phyloP scores from a whole-genome alignment of 768 basidiomycete genomes.

The Leccinum variicolor region DNA sequence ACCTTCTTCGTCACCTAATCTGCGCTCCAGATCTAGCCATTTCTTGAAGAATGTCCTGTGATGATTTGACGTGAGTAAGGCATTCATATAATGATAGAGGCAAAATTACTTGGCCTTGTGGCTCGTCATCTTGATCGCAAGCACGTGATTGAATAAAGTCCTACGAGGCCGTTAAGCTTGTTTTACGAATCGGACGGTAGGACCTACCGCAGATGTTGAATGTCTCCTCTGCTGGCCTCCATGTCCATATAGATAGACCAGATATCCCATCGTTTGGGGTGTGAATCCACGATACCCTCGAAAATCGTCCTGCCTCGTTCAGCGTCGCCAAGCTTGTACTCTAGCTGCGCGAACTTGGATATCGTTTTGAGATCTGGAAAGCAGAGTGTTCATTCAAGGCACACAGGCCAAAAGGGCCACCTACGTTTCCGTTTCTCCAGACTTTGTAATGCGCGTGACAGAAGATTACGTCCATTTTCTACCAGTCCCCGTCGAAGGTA shows the following conservation, averaged over 20 bases:
- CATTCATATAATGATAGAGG: not conserved
- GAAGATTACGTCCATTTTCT: conserved; percentile 79
- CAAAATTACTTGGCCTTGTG: conserved; percentile 92
- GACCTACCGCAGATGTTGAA: conserved; percentile 70
- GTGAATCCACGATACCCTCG: conserved; percentile 93
- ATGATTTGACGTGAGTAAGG: conserved; percentile 13
- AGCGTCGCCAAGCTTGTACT: conserved; percentile 91
- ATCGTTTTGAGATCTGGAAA: conserved; percentile 88
- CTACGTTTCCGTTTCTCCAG: conserved; percentile 92
- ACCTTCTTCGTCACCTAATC: conserved; percentile 85
- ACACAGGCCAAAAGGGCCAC: conserved; percentile 27
- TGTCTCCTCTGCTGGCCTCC: conserved; percentile 78
- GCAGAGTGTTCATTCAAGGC: not conserved
- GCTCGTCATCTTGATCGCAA: conserved; percentile 84
- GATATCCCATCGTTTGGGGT: conserved; percentile 91
- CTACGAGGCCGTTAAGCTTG: conserved; percentile 36
- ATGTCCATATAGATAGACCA: conserved; percentile 98
- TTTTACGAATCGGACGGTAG: not conserved
- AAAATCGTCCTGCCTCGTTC: conserved; percentile 96
- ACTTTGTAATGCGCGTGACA: conserved; percentile 86
- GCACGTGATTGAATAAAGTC: conserved; percentile 81
- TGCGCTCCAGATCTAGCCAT: conserved; percentile 86
- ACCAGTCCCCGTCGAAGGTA: conserved; percentile 69
- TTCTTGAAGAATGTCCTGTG: conserved; percentile 93
- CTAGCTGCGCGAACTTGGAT: conserved; percentile 90